phyloP scores from a whole-genome alignment of 2,329 filamentous ascomycete genomes.

The Fusarium acutatum region DNA sequence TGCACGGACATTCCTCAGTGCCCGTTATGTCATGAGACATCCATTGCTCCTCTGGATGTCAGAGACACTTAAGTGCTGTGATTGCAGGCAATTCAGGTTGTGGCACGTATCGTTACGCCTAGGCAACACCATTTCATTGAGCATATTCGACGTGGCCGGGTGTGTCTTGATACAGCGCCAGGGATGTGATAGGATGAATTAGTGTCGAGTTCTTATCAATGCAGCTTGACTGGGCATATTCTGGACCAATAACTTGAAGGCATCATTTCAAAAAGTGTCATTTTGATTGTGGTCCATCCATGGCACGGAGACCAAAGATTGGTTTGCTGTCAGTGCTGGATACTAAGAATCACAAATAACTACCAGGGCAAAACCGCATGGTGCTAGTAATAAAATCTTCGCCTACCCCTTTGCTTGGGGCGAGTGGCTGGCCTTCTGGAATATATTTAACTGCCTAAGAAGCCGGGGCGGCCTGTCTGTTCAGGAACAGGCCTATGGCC shows the following conservation, averaged over 20 bases:
- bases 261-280: neutral
- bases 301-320: constrained; percentile 3
- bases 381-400: neutral
- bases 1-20: constrained; percentile 24
- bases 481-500: constrained; percentile 6
- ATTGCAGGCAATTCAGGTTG: neutral
- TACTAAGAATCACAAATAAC: neutral
- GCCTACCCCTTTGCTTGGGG: neutral
- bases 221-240: neutral
- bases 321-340: neutral
- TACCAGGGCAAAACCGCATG: neutral
- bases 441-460: neutral
- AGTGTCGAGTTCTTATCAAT: neutral
- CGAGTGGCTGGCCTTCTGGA: constrained; percentile 28
- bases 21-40: constrained; percentile 3
- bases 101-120: neutral
- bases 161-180: neutral
- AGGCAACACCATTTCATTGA: neutral
- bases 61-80: neutral
- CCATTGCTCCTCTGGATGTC: neutral
- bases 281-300: neutral
- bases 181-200: neutral
- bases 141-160: neutral
- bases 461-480: constrained; percentile 9
- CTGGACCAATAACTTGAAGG: neutral